Conservation (phyloP, 2,329 filamentous ascomycete species). For the Triangularia setosa region DNA sequence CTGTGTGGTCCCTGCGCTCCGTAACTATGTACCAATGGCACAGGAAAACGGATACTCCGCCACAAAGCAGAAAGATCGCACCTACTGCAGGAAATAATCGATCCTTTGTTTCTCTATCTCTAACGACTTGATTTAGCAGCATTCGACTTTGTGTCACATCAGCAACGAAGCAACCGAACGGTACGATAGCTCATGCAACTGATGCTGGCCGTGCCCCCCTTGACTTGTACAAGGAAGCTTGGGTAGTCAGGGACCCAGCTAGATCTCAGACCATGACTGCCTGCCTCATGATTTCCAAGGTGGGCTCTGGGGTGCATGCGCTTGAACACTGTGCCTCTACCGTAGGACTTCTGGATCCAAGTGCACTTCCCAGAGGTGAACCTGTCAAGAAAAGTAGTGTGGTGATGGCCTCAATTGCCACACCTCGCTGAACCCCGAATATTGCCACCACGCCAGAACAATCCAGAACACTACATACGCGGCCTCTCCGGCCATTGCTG, state of each 20-base stretch:
- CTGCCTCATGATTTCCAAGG: not conserved
- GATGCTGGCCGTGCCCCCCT: not conserved
- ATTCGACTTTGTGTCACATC: slow-evolving; percentile 1
- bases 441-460: too few species aligned
- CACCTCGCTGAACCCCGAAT: too few species aligned
- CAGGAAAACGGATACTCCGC: too few species aligned
- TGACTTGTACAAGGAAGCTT: not conserved
- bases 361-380: not conserved
- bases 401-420: too few species aligned
- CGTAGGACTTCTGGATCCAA: slow-evolving; percentile 3
- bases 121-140: not conserved
- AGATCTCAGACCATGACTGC: not conserved
- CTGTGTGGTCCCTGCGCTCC: too few species aligned
- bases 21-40: too few species aligned
- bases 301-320: not conserved
- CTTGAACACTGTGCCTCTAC: not conserved
- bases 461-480: too few species aligned
- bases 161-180: not conserved
- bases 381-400: too few species aligned
- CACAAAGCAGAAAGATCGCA: too few species aligned
- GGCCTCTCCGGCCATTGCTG: too few species aligned
- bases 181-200: not conserved
- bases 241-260: not conserved
- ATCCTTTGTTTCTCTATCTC: not conserved
- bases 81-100: too few species aligned